Conservation (phyloP, 2,329 filamentous ascomycete species). For the Hymenoscyphus linearis region DNA sequence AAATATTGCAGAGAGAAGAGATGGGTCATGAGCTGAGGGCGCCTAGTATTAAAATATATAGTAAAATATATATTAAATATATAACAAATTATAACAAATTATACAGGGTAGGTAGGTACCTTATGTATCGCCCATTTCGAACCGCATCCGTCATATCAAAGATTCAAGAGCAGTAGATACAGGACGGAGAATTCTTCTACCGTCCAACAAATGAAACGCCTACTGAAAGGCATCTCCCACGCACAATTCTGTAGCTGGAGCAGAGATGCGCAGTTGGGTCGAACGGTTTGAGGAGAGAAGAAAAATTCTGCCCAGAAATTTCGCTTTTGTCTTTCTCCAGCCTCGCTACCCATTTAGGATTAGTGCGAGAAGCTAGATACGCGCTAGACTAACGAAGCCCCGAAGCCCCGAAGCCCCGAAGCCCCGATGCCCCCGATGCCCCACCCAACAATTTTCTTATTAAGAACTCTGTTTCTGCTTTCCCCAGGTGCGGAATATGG, state of each 20-base stretch:
- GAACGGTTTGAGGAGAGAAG: slow-evolving; percentile 36
- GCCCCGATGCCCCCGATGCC: background rate
- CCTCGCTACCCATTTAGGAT: slow-evolving; percentile 10
- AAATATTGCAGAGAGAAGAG: too few relatives aligned
- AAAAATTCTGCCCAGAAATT: slow-evolving; percentile 23
- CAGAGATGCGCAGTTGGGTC: slow-evolving; percentile 35
- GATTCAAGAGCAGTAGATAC: slow-evolving; percentile 86
- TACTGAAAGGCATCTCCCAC: slow-evolving; percentile 49
- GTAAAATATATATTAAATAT: too few relatives aligned
- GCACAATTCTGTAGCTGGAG: slow-evolving; percentile 31
- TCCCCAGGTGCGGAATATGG: slow-evolving; percentile 47
- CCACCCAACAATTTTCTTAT: background rate
- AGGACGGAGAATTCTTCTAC: slow-evolving; percentile 63
- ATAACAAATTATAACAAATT: too few relatives aligned
- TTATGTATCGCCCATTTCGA: slow-evolving; percentile 80
- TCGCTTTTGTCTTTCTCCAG: background rate
- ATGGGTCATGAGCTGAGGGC: too few relatives aligned
- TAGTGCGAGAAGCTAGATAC: slow-evolving; percentile 9
- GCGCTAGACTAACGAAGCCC: too few relatives aligned
- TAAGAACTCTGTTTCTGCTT: slow-evolving; percentile 6
- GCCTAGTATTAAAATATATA: too few relatives aligned
- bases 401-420: background rate
- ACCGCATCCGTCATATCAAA: slow-evolving; percentile 69
- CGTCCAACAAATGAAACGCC: slow-evolving; percentile 49
- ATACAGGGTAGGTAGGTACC: too few relatives aligned